phyloP scores from a whole-genome alignment of 495 filamentous ascomycete genomes.

The Schizothecium vesticola region DNA sequence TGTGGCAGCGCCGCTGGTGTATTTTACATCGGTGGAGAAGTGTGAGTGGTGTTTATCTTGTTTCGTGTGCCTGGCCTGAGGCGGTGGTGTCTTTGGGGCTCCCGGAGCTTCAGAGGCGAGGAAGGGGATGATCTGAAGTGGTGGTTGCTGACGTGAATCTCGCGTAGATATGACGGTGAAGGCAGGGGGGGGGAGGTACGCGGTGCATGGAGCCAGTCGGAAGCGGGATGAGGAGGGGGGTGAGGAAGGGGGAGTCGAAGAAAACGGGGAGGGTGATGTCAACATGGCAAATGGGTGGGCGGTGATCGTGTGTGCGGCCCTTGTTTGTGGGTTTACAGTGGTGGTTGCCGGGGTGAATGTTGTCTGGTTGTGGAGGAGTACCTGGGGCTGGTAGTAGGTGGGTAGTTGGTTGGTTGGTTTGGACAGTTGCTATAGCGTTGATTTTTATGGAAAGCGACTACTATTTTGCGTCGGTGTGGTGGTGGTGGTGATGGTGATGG shows the following conservation, averaged over 20 bases:
- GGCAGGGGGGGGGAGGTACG: constrained; percentile 24
- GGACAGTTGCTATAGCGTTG: no score
- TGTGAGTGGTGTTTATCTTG: constrained; percentile 28
- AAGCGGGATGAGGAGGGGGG: background rate
- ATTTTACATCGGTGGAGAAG: constrained; percentile 73
- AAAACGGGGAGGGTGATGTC: constrained; percentile 20
- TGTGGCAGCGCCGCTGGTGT: constrained; percentile 78
- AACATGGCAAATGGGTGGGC: constrained; percentile 59
- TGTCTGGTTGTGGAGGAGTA: constrained; percentile 49
- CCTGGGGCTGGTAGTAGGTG: no score
- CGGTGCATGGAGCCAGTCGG: constrained; percentile 5
- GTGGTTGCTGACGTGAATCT: no score
- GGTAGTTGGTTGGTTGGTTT: no score
- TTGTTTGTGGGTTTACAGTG: constrained; percentile 63
- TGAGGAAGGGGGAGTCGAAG: background rate
- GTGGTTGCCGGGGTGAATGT: constrained; percentile 69
- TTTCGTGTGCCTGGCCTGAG: no score
- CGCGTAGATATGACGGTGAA: constrained; percentile 61
- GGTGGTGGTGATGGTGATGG: no score
- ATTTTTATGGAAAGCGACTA: no score
- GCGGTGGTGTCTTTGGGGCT: no score
- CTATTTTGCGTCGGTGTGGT: background rate
- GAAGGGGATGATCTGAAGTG: no score
- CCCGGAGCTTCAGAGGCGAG: no score
- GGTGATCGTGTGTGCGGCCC: constrained; percentile 45